Base-by-base conservation (phyloP, 805 yeast species). In the Ogataea paraovalis region DNA sequence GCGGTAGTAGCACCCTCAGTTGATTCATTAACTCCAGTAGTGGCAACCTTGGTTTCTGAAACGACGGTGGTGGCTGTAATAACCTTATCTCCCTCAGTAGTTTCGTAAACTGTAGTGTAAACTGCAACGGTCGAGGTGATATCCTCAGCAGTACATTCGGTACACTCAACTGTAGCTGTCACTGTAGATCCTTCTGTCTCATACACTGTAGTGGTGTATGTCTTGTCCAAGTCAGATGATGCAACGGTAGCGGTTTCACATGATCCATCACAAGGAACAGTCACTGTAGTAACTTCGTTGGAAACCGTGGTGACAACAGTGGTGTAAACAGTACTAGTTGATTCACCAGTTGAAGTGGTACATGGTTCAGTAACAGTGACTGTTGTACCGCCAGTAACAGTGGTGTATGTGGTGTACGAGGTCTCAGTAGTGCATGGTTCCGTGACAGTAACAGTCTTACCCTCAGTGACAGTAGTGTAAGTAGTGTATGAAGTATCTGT, bases 221-320 rank as follows among this genome's bases (percentile, higher is more conserved):
- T 30, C 34, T 30, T 30, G 16, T 8, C n/a, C 34, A 30, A 30
- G 16, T 30, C 34, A 10, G 34, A 30, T 9, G 44, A 32, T 18
- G 4, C 37, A 20, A 18, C 27, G 5, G 41, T 14, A 12, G 45
- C 32, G 6, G 34, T 30, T 7, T 7, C 6, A 14, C 34, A 30
- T 19, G 48, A 21, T 9, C 25, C 33, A 21, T 34, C 27, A 32
- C 49, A 30, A 28, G 44, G 41, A n/a, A 36, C 25, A 18, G 51
- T 43, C 18, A 50, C 47, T 6, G 51, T 52, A n/a, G 45, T 44
- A 30, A 14, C 34, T 14, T 30, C 16, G 16, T 30, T 30, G 12
- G 34, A 9, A 14, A 30, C 34, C 5, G 34, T 30, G 16, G 34
- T 30, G 6, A 30, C 34, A 30, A 30, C 34, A 30, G 34, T 30